Conservation (phyloP, 1,284 basidiomycete species). For the Moesziomyces globuligerus region DNA sequence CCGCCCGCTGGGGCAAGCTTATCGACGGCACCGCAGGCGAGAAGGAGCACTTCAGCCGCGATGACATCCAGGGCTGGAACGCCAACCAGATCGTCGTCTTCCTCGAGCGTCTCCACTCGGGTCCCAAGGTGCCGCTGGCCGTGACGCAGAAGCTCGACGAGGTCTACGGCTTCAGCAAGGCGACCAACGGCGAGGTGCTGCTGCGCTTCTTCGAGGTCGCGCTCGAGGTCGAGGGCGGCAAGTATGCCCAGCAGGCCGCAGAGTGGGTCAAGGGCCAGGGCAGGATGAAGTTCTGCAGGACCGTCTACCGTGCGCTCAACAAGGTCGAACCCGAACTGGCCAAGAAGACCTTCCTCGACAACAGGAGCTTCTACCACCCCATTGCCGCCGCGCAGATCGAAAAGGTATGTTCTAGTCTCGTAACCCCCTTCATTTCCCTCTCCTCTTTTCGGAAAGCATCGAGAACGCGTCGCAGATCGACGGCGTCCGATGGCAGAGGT, state of each 20-base stretch:
- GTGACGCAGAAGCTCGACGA: conserved; percentile 68
- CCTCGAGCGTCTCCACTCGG: conserved; percentile 69
- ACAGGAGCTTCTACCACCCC: conserved; percentile 71
- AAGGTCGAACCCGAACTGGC: conserved; percentile 76
- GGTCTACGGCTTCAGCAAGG: conserved; percentile 68
- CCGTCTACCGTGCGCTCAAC: conserved; percentile 69
- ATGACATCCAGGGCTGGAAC: conserved; percentile 62
- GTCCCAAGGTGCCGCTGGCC: conserved; percentile 62
- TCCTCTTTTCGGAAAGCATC: not conserved
- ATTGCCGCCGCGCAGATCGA: conserved; percentile 64
- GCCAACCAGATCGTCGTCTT: conserved; percentile 69
- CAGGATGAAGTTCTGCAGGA: conserved; percentile 70
- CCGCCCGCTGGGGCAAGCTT: conserved; percentile 76
- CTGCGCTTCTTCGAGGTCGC: conserved; percentile 71
- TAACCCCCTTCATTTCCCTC: not conserved
- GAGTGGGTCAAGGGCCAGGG: conserved; percentile 71
- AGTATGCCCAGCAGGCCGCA: conserved; percentile 69
- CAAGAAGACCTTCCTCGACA: conserved; percentile 71
- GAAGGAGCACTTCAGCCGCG: conserved; percentile 31
- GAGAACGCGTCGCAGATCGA: not conserved
- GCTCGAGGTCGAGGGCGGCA: conserved; percentile 68
- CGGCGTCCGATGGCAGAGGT: not conserved
- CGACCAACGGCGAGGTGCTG: conserved; percentile 70
- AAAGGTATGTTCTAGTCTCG: conserved; percentile 55
- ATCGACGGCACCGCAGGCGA: conserved; percentile 30